Base-by-base conservation (phyloP, 2,329 filamentous ascomycete species). In the Cordyceps militaris region DNA sequence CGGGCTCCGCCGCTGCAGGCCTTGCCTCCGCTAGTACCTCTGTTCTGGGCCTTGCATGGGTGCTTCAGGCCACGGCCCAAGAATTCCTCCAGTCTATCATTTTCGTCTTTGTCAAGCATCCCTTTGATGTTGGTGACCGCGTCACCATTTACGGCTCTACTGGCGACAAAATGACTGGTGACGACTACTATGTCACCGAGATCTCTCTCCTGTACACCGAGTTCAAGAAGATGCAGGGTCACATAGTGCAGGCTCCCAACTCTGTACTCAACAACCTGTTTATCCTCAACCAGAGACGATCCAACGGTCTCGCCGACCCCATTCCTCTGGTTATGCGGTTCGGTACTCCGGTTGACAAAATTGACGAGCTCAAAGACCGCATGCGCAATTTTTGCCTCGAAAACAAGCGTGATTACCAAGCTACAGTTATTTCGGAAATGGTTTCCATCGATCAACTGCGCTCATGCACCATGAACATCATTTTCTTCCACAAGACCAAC, bases 201-300 rank as follows among this genome's bases (percentile, higher is more conserved):
- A 95, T 97, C 57, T 88, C 91, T 1, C 79, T 97, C 1, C 80
- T 97, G 16, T 97, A 94, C 70, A 97, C 93, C 14, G 93, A 97
- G 67, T 97, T 97, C 77, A 97, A 97, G 79, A 97, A 97, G 78
- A 93, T 97, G 89, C 88, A 97, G 71, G 93, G 93, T 2, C 92
- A 97, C 66, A 87, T 97, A 24, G 93, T 97, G 0, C 93, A 97
- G 71, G 93, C 93, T 0, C 93, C 93, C 11, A 97, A 97, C 79
- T 95, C 88, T 59, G 85, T 96, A 38, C 81, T 97, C 57, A 97
- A 97, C 73, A 91, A 84, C 0, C 80, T 97, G 0, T 97, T 97
- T 73, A 96, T 97, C 61, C 85, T 97, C 46, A 97, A 97, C 71
- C 91, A 96, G 74, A 86, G 93, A 47, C 88, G 93, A 56, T 95